These are phyloP conservation scores for Amphichorda felina DNA, from an alignment of 2,329 filamentous ascomycete genomes.

Conservation along the genomic window DNA sequence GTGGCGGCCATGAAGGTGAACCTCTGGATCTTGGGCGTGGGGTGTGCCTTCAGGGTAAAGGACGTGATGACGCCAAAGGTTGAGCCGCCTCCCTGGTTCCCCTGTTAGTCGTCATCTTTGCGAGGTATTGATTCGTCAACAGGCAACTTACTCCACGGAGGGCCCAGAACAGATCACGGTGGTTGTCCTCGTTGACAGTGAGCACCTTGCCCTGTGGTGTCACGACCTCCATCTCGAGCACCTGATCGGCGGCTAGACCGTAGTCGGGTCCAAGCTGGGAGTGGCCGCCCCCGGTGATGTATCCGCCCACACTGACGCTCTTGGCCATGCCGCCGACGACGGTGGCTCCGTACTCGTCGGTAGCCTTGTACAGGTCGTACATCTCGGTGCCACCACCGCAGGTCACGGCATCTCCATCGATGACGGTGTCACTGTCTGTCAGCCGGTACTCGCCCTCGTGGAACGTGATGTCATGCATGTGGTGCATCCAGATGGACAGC, in stretches of 20 bases:
- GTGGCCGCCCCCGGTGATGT: slow-evolving; percentile 50
- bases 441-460: slow-evolving; percentile 27
- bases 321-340: slow-evolving; percentile 43
- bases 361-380: slow-evolving; percentile 31
- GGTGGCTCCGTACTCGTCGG: slow-evolving; percentile 29
- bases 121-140: no score
- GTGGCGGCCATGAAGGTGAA: slow-evolving; percentile 11
- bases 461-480: slow-evolving; percentile 26
- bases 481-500: slow-evolving; percentile 40
- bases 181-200: slow-evolving; percentile 36
- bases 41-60: slow-evolving; percentile 40
- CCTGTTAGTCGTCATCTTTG: no score
- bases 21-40: slow-evolving; percentile 21
- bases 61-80: slow-evolving; percentile 50
- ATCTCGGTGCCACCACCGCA: slow-evolving; percentile 41
- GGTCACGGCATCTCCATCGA: slow-evolving; percentile 36
- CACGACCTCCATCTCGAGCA: slow-evolving; percentile 45
- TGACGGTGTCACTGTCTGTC: slow-evolving; percentile 24
- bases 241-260: slow-evolving; percentile 51
- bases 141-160: slow-evolving; percentile 34
- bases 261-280: slow-evolving; percentile 36
- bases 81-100: slow-evolving; percentile 41
- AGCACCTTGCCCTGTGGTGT: slow-evolving; percentile 37
- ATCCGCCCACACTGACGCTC: slow-evolving; percentile 49
- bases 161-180: slow-evolving; percentile 53